Conservation (phyloP, 1,284 basidiomycete species). For the Vanrija humicola region DNA sequence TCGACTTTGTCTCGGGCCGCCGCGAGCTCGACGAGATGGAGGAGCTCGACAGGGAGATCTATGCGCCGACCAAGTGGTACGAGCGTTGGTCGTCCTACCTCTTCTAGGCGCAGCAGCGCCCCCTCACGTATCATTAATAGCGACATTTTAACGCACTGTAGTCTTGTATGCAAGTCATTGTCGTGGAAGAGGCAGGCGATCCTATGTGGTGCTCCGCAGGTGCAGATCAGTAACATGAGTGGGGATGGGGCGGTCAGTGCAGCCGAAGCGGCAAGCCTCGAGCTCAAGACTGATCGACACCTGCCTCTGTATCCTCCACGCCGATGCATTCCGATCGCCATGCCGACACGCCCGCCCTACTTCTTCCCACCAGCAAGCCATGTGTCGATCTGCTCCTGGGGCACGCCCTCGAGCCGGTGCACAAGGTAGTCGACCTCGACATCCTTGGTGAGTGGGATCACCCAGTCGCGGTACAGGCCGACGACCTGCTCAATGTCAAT, state of each 20-base stretch:
- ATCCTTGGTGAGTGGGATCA: slow-evolving; percentile 96
- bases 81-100: slow-evolving; percentile 25
- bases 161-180: no score
- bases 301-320: no score
- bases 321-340: no score
- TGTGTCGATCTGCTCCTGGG: slow-evolving; percentile 70
- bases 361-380: slow-evolving; percentile 48
- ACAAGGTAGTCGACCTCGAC: slow-evolving; percentile 96
- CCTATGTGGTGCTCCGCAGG: no score
- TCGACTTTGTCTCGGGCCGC: slow-evolving; percentile 63
- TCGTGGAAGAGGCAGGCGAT: neutral
- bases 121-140: no score
- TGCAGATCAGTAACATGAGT: no score
- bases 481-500: slow-evolving; percentile 92
- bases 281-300: no score
- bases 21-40: slow-evolving; percentile 62
- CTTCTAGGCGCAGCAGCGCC: slow-evolving; percentile 19
- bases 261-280: no score
- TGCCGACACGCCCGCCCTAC: neutral
- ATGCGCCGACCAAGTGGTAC: slow-evolving; percentile 21
- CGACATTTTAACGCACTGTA: no score
- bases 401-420: slow-evolving; percentile 73
- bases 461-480: slow-evolving; percentile 85
- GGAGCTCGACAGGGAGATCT: slow-evolving; percentile 29
- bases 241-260: no score